These are phyloP conservation scores for Neurospora sublineolata DNA, from an alignment of 495 filamentous ascomycete genomes.

Conservation along the genomic window DNA sequence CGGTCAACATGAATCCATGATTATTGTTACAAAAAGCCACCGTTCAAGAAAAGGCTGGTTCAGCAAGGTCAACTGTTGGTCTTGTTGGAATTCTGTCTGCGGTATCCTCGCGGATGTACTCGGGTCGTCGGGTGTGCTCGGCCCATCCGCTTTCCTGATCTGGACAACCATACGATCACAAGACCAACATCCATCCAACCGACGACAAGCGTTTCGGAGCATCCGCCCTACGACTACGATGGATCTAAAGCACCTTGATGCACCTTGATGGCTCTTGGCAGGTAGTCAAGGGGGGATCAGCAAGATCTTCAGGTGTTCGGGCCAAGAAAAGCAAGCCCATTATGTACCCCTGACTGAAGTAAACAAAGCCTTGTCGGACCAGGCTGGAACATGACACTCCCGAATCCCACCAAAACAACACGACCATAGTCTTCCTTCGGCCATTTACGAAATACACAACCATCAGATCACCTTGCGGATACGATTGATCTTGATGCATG, in stretches of 20 bases:
- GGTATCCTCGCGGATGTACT: neutral
- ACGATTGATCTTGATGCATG: neutral
- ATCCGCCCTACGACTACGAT: neutral
- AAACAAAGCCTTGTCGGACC: neutral
- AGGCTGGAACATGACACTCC: neutral
- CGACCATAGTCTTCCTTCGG: neutral
- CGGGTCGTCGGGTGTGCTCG: neutral
- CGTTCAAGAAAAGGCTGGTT: neutral
- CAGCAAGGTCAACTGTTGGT: neutral
- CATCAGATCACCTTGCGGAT: neutral
- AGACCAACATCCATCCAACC: neutral
- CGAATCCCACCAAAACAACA: neutral
- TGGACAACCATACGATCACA: neutral
- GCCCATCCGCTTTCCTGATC: neutral
- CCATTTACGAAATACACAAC: neutral
- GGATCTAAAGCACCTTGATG: neutral
- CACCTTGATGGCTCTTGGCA: neutral
- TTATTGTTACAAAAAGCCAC: neutral
- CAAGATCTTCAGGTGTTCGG: neutral
- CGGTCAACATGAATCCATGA: neutral
- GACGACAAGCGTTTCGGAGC: neutral
- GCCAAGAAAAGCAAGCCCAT: neutral
- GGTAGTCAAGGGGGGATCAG: neutral
- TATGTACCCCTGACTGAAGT: neutral
- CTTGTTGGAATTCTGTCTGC: neutral